Evolutionary conservation across 2,329 filamentous ascomycete genomes (phyloP).

Genomic region (Coniochaeta hoffmannii): DNA sequence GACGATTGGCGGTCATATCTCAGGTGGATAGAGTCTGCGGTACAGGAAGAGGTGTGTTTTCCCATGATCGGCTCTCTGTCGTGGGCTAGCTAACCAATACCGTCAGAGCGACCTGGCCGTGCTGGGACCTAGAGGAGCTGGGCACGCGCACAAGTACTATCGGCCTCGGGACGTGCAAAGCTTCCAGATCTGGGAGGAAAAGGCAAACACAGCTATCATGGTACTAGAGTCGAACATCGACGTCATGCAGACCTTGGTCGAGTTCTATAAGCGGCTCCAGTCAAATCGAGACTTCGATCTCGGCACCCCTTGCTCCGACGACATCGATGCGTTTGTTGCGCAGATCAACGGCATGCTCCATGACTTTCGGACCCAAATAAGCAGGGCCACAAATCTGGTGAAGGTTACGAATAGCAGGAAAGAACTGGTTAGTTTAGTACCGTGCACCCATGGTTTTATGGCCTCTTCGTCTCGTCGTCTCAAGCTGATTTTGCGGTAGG

Average conservation of each 20-base stretch:
- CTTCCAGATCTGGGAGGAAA: conserved; percentile 30
- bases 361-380: conserved; percentile 27
- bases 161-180: conserved; percentile 20
- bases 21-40: conserved; percentile 24
- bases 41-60: conserved; percentile 9
- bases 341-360: conserved; percentile 26
- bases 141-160: conserved; percentile 13
- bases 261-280: conserved; percentile 19
- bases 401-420: conserved; percentile 28
- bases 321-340: conserved; percentile 17
- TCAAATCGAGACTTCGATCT: conserved; percentile 17
- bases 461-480: too few relatives aligned
- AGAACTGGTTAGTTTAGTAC: conserved; percentile 17
- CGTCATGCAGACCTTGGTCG: conserved; percentile 22
- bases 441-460: background rate
- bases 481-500: conserved; percentile 11
- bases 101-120: conserved; percentile 13
- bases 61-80: background rate
- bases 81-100: background rate
- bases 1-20: conserved; percentile 36
- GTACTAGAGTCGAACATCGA: conserved; percentile 29
- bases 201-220: conserved; percentile 25
- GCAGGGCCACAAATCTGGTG: conserved; percentile 23
- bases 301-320: conserved; percentile 10
- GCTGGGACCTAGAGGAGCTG: conserved; percentile 9